phyloP scores from a whole-genome alignment of 2,329 filamentous ascomycete genomes.

The Hypomyces perniciosus region DNA sequence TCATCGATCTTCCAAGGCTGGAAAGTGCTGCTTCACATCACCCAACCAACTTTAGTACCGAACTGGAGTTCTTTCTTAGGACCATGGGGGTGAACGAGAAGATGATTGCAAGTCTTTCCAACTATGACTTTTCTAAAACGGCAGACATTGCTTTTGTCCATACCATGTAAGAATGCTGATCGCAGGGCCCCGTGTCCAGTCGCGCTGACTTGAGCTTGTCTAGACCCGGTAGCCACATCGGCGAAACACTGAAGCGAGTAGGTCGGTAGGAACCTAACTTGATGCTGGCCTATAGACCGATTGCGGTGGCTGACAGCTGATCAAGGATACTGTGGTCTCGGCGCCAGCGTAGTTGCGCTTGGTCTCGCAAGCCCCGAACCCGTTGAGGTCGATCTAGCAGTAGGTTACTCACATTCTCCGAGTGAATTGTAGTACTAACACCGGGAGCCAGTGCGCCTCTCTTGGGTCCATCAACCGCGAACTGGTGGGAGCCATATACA shows the following conservation, averaged over 20 bases:
- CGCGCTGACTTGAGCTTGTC: conserved; percentile 12
- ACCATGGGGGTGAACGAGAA: conserved; percentile 59
- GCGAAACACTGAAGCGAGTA: conserved; percentile 22
- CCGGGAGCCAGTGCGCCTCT: conserved; percentile 59
- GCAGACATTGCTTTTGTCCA: conserved; percentile 72
- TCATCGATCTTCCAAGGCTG: conserved; percentile 80
- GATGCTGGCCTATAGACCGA: conserved; percentile 8
- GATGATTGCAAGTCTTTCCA: conserved; percentile 61
- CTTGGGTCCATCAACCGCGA: conserved; percentile 67
- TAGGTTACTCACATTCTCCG: conserved; percentile 25
- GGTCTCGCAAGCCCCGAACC: conserved; percentile 50
- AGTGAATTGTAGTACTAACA: conserved; percentile 4
- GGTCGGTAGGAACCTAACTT: conserved; percentile 23
- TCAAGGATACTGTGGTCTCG: conserved; percentile 68
- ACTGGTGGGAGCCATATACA: conserved; percentile 55
- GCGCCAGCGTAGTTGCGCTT: conserved; percentile 57
- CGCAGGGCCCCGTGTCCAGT: background rate
- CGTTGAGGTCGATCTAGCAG: conserved; percentile 68
- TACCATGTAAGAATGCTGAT: conserved; percentile 57
- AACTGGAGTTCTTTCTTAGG: conserved; percentile 64
- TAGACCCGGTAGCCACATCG: conserved; percentile 32
- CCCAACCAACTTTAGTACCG: conserved; percentile 55
- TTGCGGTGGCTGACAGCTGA: conserved; percentile 18
- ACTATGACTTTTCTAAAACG: conserved; percentile 79
- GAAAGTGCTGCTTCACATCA: conserved; percentile 25